phyloP scores from a whole-genome alignment of 768 basidiomycete species.

The Rhizopogon roseolus region DNA sequence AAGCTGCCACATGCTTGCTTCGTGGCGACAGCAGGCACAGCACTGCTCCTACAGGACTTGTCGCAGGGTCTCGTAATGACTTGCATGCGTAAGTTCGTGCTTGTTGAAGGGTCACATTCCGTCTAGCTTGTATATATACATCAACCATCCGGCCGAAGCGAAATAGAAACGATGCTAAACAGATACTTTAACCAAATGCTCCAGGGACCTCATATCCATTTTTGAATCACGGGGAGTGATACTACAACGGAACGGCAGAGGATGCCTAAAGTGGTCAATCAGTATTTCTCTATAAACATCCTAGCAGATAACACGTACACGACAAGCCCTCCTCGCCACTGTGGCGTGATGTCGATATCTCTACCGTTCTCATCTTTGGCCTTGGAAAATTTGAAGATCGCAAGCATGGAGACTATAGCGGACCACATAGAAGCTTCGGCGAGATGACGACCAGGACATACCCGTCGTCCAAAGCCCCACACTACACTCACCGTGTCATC shows the following conservation, averaged over 20 bases:
- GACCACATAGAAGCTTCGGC: conserved; percentile 28
- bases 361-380: conserved; percentile 16
- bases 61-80: too few species aligned
- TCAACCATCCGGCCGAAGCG: too few species aligned
- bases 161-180: too few species aligned
- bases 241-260: not conserved
- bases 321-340: not conserved
- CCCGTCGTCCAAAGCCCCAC: conserved; percentile 25
- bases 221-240: not conserved
- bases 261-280: not conserved
- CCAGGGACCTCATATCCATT: not conserved
- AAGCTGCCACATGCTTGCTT: not conserved
- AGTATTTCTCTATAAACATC: too few species aligned
- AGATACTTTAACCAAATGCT: not conserved
- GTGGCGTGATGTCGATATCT: conserved; percentile 19
- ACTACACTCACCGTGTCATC: conserved; percentile 22
- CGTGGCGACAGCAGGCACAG: not conserved
- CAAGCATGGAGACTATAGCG: conserved; percentile 22
- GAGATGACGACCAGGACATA: conserved; percentile 26
- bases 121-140: too few species aligned
- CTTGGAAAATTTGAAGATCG: conserved; percentile 15
- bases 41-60: too few species aligned
- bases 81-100: too few species aligned
- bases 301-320: conserved; percentile 8
- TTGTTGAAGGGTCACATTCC: too few species aligned